Conservation (phyloP, 345 rosid genomes). For the Arabidopsis thaliana region TAIR10.1 NC_003070.9:25727001-25727500, state of each 20-base stretch:
- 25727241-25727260: slow-evolving; percentile 12
- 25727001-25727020: background rate
- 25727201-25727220: slow-evolving; percentile 77
- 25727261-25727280: background rate
- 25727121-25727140: slow-evolving; percentile 43
- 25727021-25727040: background rate
- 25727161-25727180: slow-evolving; percentile 26
- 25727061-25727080: slow-evolving; percentile 88
- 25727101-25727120: slow-evolving; percentile 63
- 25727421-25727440: slow-evolving; percentile 24
- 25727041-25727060: slow-evolving; percentile 72
- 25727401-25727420: slow-evolving; percentile 38
- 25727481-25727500: slow-evolving; percentile 40
- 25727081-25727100: slow-evolving; percentile 62
- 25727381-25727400: slow-evolving; percentile 23
- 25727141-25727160: slow-evolving; percentile 19
- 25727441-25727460: slow-evolving; percentile 28
- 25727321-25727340: slow-evolving; percentile 17
- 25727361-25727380: slow-evolving; percentile 50
- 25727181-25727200: slow-evolving; percentile 61
- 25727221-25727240: slow-evolving; percentile 92
- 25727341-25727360: slow-evolving; percentile 26
- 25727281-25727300: slow-evolving; percentile 28
- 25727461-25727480: slow-evolving; percentile 37
- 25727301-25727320: slow-evolving; percentile 38